These are phyloP conservation scores for Monilinia vaccinii-corymbosi DNA, from an alignment of 2,329 filamentous ascomycete species.

Conservation along the genomic window DNA sequence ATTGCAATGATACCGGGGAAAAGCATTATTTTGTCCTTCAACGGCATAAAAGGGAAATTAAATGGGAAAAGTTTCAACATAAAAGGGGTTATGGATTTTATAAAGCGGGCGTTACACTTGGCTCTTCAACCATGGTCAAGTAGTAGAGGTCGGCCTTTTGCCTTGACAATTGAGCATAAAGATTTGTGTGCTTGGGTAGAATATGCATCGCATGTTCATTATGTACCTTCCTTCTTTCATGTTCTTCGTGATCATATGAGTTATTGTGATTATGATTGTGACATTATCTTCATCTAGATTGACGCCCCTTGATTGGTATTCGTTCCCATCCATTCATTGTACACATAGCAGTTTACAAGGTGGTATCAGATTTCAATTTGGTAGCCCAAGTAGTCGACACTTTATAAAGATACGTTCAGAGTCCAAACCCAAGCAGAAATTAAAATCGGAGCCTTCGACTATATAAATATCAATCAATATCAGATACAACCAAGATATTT, in stretches of 20 bases:
- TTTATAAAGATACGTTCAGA: too few relatives aligned
- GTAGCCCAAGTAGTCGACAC: too few relatives aligned
- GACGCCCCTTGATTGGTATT: too few relatives aligned
- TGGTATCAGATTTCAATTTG: too few relatives aligned
- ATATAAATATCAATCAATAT: too few relatives aligned
- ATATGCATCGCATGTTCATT: slow-evolving; percentile 11
- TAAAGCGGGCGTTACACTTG: slow-evolving; percentile 32
- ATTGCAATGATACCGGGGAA: slow-evolving; percentile 48
- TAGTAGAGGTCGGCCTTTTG: slow-evolving; percentile 26
- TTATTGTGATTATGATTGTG: neutral
- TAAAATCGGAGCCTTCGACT: too few relatives aligned
- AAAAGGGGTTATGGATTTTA: slow-evolving; percentile 22
- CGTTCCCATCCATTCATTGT: neutral
- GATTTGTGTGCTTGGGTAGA: slow-evolving; percentile 16
- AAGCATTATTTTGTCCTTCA: slow-evolving; percentile 49
- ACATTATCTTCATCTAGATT: neutral
- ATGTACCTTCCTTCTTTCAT: neutral
- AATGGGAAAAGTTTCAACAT: slow-evolving; percentile 31
- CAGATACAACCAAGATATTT: too few relatives aligned
- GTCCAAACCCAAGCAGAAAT: too few relatives aligned
- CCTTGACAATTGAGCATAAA: slow-evolving; percentile 22
- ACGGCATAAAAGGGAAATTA: slow-evolving; percentile 41
- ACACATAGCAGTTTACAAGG: too few relatives aligned
- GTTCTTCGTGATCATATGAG: neutral
- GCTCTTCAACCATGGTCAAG: slow-evolving; percentile 34